Conservation (phyloP, 1,139 yeast species). For the Pichia sp. region DNA sequence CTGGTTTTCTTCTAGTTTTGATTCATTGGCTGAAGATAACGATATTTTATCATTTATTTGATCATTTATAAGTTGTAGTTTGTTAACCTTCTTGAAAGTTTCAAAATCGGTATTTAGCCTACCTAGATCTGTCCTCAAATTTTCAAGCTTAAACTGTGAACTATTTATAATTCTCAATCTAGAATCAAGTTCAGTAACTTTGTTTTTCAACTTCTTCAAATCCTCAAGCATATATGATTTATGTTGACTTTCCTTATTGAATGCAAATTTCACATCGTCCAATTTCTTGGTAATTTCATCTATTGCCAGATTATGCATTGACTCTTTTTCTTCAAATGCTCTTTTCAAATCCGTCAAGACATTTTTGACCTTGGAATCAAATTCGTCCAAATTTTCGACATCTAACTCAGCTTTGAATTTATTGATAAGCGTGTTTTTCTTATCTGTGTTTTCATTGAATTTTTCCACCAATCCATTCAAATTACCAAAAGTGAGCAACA, state of each 20-base stretch:
- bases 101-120: not conserved
- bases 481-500: conserved; percentile 50
- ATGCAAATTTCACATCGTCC: not conserved
- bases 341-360: conserved; percentile 7
- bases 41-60: conserved; percentile 1
- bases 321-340: conserved; percentile 7
- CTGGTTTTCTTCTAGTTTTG: conserved; percentile 40
- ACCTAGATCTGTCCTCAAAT: not conserved
- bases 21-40: conserved; percentile 3
- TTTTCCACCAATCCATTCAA: conserved; percentile 40
- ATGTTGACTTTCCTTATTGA: not conserved
- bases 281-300: conserved; percentile 8
- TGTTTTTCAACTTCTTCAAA: not conserved
- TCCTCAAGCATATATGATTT: not conserved
- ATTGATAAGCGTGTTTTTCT: conserved; percentile 7
- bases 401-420: conserved; percentile 6
- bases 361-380: conserved; percentile 15
- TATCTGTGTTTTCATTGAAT: conserved; percentile 25
- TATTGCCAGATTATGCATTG: conserved; percentile 10
- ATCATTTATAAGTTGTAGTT: conserved; percentile 33
- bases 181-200: not conserved
- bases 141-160: not conserved
- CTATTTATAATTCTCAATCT: not conserved
- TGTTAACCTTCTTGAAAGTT: conserved; percentile 12
- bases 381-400: conserved; percentile 5